Percentiles rank a stretch among this genome's conserved stretches.
Conservation (phyloP, 768 basidiomycete genomes). For the Macrolepiota albuminosa region DNA sequence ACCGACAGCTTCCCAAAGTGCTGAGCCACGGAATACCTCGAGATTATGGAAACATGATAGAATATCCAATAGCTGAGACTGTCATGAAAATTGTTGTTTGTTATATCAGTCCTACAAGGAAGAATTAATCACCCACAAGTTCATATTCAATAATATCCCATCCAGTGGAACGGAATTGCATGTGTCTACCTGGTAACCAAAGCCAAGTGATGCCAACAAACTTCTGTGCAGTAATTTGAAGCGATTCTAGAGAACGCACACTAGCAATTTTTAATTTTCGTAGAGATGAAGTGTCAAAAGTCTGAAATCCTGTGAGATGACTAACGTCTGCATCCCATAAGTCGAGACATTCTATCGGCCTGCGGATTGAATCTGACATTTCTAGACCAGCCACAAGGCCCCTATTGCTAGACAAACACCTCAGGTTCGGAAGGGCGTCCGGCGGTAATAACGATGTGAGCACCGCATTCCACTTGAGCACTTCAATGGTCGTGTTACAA, state of each 20-base stretch:
- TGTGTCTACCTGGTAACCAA: constrained; percentile 27
- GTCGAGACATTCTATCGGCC: constrained; percentile 32
- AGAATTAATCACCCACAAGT: constrained; percentile 18
- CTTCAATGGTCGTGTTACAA: constrained; percentile 41
- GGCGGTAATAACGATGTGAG: constrained; percentile 27
- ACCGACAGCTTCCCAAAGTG: constrained; percentile 37
- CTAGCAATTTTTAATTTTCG: constrained; percentile 28
- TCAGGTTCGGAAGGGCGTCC: constrained; percentile 36
- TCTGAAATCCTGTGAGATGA: constrained; percentile 24
- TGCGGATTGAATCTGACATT: constrained; percentile 13
- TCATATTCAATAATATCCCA: constrained; percentile 16
- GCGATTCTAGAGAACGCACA: constrained; percentile 23
- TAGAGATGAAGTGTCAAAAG: constrained; percentile 24
- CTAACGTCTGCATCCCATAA: constrained; percentile 25
- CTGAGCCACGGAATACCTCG: constrained; percentile 37
- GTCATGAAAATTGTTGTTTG: not conserved
- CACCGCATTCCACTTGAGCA: constrained; percentile 42
- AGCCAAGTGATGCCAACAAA: constrained; percentile 39
- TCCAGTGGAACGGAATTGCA: constrained; percentile 10
- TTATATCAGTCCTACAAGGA: not conserved
- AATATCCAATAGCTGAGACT: constrained; percentile 37
- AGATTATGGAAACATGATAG: constrained; percentile 38
- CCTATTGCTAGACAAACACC: constrained; percentile 28
- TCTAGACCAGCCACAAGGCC: constrained; percentile 33
- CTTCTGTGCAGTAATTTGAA: constrained; percentile 28